A percentile compares a stretch with the other conserved stretches of the same genome.
Evolutionary conservation across 2,329 filamentous ascomycete species (phyloP).

Genomic region (Sporothrix protearum): DNA sequence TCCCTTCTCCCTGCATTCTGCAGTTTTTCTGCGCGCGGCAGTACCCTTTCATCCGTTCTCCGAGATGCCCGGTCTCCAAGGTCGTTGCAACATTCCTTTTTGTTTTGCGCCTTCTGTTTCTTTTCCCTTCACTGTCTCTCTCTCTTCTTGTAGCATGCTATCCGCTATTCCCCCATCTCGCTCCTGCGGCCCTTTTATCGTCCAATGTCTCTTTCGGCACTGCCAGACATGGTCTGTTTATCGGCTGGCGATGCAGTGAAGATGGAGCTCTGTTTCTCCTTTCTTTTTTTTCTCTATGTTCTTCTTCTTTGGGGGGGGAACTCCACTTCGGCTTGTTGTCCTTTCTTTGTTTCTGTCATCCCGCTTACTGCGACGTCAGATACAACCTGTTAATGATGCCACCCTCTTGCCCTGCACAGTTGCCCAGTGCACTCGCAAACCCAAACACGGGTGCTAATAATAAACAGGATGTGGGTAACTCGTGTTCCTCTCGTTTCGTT

Average conservation of each 20-base stretch:
- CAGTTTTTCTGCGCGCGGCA: neutral
- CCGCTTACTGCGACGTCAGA: neutral
- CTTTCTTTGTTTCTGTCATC: neutral
- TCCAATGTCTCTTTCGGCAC: slow-evolving; percentile 8
- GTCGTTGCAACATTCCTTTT: too few relatives aligned
- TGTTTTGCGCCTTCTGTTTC: neutral
- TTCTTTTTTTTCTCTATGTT: neutral
- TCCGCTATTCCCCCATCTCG: neutral
- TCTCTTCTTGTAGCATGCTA: neutral
- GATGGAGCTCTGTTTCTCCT: neutral
- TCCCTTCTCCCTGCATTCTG: neutral
- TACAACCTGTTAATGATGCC: neutral
- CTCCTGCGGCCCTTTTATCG: neutral
- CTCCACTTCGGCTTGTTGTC: neutral
- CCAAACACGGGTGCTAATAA: neutral
- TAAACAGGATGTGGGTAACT: slow-evolving; percentile 1
- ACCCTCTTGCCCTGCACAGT: neutral
- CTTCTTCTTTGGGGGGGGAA: neutral
- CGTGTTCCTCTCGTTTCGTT: slow-evolving; percentile 12
- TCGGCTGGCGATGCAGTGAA: neutral
- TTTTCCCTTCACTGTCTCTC: neutral
- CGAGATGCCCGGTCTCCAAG: neutral
- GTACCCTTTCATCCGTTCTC: slow-evolving; percentile 13
- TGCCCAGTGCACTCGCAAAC: neutral
- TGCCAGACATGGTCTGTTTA: neutral